Conservation (phyloP, 2,329 filamentous ascomycete species). For the Arthrinium phaeospermum region DNA sequence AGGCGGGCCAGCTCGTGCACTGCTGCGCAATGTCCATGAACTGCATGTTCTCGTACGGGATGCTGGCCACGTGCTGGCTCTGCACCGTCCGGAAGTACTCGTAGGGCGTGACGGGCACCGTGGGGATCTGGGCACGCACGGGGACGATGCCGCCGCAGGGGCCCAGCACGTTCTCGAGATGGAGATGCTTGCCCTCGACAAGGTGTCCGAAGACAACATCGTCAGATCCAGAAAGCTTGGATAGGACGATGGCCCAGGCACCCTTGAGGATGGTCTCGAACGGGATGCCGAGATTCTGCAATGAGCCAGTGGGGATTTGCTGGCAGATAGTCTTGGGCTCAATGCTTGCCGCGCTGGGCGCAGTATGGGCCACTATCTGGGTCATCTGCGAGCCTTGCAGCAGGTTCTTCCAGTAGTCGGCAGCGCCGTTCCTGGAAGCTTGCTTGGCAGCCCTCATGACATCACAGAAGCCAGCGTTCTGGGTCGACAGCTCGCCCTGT, state of each 20-base stretch:
- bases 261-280: slow-evolving; percentile 62
- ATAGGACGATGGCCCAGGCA: slow-evolving; percentile 62
- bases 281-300: slow-evolving; percentile 50
- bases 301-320: slow-evolving; percentile 46
- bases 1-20: slow-evolving; percentile 60
- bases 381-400: slow-evolving; percentile 55
- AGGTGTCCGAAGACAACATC: slow-evolving; percentile 64
- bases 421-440: slow-evolving; percentile 44
- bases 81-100: slow-evolving; percentile 56
- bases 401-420: slow-evolving; percentile 52
- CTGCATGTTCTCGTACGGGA: slow-evolving; percentile 57
- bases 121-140: slow-evolving; percentile 53
- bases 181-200: slow-evolving; percentile 53
- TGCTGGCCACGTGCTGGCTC: slow-evolving; percentile 52
- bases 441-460: slow-evolving; percentile 49
- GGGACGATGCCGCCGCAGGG: slow-evolving; percentile 55
- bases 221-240: slow-evolving; percentile 51
- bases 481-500: slow-evolving; percentile 38
- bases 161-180: slow-evolving; percentile 51
- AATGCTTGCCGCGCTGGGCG: slow-evolving; percentile 44
- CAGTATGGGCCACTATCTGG: slow-evolving; percentile 48
- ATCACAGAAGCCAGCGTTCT: slow-evolving; percentile 53
- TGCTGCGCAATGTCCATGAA: slow-evolving; percentile 57
- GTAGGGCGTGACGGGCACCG: slow-evolving; percentile 50
- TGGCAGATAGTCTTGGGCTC: slow-evolving; percentile 48